Conservation (phyloP, 176 grass and related monocot species). For the Triticum dicoccoides region DNA sequence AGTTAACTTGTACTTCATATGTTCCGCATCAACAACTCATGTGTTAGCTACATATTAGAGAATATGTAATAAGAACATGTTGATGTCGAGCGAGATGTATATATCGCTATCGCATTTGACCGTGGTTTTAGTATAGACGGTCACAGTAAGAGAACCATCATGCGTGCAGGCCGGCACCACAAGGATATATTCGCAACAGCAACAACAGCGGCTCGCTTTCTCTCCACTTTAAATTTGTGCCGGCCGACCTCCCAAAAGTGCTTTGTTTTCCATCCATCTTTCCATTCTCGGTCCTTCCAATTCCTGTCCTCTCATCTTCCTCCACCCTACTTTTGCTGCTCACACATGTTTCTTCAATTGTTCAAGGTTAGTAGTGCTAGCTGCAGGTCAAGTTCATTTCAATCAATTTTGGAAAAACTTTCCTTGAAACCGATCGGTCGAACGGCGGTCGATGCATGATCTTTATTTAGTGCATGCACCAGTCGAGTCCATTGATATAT, state of each 20-base stretch:
- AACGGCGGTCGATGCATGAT: too few relatives aligned
- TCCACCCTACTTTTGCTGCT: not conserved
- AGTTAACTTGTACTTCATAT: not conserved
- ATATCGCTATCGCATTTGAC: not conserved
- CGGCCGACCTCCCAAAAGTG: not conserved
- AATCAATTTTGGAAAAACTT: not conserved
- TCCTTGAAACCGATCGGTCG: too few relatives aligned
- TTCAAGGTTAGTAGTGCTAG: not conserved
- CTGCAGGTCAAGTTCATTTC: not conserved
- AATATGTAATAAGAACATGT: too few relatives aligned
- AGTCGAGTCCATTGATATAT: not conserved
- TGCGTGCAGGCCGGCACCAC: not conserved
- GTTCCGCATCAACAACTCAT: not conserved
- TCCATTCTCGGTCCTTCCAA: not conserved
- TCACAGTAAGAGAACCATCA: not conserved
- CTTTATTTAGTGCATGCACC: too few relatives aligned
- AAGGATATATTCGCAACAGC: not conserved
- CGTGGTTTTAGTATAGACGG: not conserved
- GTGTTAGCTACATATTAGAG: not conserved
- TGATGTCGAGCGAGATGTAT: not conserved
- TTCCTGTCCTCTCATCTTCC: not conserved
- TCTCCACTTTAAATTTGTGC: not conserved
- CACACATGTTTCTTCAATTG: not conserved
- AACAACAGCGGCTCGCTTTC: not conserved
- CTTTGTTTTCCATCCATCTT: not conserved